phyloP scores from a whole-genome alignment of 208 protist genomes.

The Trypanosoma vivax region DNA sequence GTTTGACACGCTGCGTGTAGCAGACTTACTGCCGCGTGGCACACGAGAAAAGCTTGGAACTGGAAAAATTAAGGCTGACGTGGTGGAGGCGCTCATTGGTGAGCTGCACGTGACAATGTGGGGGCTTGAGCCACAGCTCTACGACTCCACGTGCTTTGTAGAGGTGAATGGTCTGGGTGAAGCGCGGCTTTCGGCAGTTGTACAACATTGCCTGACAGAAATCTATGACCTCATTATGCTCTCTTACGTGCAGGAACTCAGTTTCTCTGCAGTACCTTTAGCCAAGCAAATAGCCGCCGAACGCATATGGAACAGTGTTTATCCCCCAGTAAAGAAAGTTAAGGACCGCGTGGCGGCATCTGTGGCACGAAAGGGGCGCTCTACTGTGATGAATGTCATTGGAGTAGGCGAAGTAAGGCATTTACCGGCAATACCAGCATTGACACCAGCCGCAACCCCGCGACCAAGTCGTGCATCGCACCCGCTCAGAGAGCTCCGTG shows the following conservation, averaged over 20 bases:
- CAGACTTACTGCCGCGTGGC: constrained; percentile 24
- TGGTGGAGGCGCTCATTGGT: constrained; percentile 70
- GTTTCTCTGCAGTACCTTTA: constrained; percentile 44
- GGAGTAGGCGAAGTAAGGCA: constrained; percentile 21
- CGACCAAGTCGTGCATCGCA: constrained; percentile 25
- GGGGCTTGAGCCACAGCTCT: constrained; percentile 50
- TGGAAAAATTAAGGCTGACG: constrained; percentile 78
- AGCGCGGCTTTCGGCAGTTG: constrained; percentile 37
- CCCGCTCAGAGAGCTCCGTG: constrained; percentile 30
- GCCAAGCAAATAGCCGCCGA: constrained; percentile 70
- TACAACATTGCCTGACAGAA: constrained; percentile 83
- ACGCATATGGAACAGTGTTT: constrained; percentile 34
- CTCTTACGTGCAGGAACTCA: constrained; percentile 41
- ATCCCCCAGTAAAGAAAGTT: constrained; percentile 13
- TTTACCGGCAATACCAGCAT: constrained; percentile 34
- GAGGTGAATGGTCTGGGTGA: constrained; percentile 60
- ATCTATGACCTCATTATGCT: constrained; percentile 81
- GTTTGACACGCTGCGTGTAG: constrained; percentile 67
- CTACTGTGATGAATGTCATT: constrained; percentile 8
- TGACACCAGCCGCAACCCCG: constrained; percentile 21
- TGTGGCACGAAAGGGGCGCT: constrained; percentile 12
- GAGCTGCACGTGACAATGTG: constrained; percentile 57
- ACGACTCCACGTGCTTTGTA: constrained; percentile 58
- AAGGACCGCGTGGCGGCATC: constrained; percentile 18
- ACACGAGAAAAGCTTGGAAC: constrained; percentile 21